Evolutionary conservation across 1,139 yeast genomes (phyloP).

Genomic region (Debaryomyces fabryi): DNA sequence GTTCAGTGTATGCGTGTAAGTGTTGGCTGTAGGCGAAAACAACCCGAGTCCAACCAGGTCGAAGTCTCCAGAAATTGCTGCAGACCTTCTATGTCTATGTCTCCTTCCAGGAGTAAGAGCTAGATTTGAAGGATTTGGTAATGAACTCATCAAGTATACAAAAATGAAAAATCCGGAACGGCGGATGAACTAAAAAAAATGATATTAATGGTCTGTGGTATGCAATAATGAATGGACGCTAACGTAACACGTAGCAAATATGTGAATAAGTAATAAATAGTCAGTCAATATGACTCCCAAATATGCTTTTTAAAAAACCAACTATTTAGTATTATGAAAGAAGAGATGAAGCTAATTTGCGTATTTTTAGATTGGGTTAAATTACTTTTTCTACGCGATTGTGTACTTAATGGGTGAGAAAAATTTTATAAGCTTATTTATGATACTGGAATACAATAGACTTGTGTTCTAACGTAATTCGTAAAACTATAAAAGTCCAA

Average conservation of each 20-base stretch:
- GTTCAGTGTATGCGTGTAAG: neutral
- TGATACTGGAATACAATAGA: neutral
- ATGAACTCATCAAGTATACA: constrained; percentile 15
- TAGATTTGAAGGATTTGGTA: constrained; percentile 16
- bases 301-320: neutral
- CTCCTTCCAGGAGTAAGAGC: constrained; percentile 30
- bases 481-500: neutral
- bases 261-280: neutral
- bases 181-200: constrained; percentile 1
- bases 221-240: constrained; percentile 16
- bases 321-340: neutral
- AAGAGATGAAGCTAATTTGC: neutral
- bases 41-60: constrained; percentile 50
- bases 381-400: constrained; percentile 1
- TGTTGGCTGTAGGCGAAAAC: constrained; percentile 26
- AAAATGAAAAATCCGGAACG: neutral
- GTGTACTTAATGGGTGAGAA: neutral
- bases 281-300: neutral
- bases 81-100: constrained; percentile 70
- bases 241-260: constrained; percentile 11
- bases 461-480: neutral
- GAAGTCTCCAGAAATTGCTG: constrained; percentile 75
- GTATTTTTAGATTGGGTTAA: neutral
- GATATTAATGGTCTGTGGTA: constrained; percentile 2
- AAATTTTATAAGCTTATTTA: neutral